Evolutionary conservation across 1,284 basidiomycete species (phyloP), one percentile per base, ranked within the genome.

Genomic region (Vanrija sp.): DNA sequence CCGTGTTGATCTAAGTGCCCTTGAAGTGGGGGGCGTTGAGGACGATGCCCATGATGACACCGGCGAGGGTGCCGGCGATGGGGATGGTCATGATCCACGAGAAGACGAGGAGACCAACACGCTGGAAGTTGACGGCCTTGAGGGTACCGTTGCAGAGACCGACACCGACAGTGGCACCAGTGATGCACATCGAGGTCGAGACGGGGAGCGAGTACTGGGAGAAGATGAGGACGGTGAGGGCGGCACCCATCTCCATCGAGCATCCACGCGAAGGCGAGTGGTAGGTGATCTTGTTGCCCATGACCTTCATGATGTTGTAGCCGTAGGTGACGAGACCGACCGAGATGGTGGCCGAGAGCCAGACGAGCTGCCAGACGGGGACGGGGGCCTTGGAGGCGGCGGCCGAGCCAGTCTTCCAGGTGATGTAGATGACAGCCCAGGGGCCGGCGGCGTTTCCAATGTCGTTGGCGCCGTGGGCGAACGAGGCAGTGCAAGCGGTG

Each of bases 401-500:
- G 25, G 74, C 60, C 42, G 60, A 61, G 5, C 70, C 72, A 19
- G 72, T 68, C 9, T 48, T 53, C 78, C 78, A 79, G 41, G 68
- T 67, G 20, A 59, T 57, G 63, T 72, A 76, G 54, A 75, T 73
- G 49, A 71, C 71, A 3, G 78, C 71, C 67, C 72, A 77, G n/a
- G 77, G 77, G 25, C 73, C 78, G 53, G 78, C 72, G 12, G 77
- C 74, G 63, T 79, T 79, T 18, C 65, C 67, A 45, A 70, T 69
- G 49, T 73, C 73, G 63, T 75, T 75, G 56, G 67, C 65, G 50
- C 75, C 76, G 62, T 78, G 77, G 38, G 76, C 77, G 61, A 78
- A 79, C 20, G 77, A 78, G n/a, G 77, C 77, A 43, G 73, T 77
- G 60, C 77, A 78, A 23, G 78, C 78, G 16, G 78, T 78, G 43